These are phyloP conservation scores for Erodium moschatum DNA, from an alignment of 441 rosid genomes.

Conservation along the genomic window DNA sequence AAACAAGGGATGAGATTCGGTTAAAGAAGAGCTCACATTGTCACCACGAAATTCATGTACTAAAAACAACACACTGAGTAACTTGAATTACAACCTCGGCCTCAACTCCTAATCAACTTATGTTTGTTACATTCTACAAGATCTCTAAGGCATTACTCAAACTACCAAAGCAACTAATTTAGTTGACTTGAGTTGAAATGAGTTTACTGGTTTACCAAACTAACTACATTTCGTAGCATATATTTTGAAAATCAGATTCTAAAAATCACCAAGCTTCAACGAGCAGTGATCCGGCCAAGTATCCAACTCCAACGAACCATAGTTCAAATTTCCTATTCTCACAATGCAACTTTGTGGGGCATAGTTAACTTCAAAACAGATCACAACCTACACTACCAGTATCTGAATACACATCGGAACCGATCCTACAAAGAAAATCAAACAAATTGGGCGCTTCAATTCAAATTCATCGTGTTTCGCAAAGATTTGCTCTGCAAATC, in stretches of 20 bases:
- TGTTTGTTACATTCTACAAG: background rate
- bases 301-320: too few species aligned
- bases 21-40: too few species aligned
- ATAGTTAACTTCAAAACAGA: too few species aligned
- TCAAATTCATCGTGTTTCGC: background rate
- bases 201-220: background rate
- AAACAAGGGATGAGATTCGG: background rate
- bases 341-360: background rate
- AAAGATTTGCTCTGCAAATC: background rate
- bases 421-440: background rate
- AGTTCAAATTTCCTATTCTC: background rate
- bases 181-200: conserved; percentile 1
- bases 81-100: background rate
- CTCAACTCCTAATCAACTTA: background rate
- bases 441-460: background rate
- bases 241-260: too few species aligned
- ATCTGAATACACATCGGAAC: background rate
- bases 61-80: too few species aligned
- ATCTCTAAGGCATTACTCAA: background rate
- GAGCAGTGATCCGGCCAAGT: too few species aligned
- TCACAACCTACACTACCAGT: too few species aligned
- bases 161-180: background rate
- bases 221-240: background rate
- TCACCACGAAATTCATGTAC: too few species aligned
- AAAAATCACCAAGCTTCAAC: background rate